phyloP scores from a whole-genome alignment of 805 yeast genomes.

The Suhomyces prunicola region DNA sequence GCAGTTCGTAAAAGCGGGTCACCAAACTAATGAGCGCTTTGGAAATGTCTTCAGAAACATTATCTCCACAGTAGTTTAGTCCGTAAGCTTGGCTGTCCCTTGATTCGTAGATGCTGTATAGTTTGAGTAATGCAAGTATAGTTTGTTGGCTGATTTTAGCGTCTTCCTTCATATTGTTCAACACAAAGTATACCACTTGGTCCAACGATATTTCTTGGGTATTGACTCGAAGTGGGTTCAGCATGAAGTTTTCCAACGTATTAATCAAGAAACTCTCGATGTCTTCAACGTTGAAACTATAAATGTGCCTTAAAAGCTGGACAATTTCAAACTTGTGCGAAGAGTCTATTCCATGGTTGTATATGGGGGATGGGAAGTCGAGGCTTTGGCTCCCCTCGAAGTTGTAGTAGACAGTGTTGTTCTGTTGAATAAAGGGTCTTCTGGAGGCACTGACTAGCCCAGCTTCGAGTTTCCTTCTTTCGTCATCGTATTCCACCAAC shows the following conservation, averaged over 20 bases:
- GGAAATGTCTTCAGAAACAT: conserved; percentile 8
- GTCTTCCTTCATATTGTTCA: not conserved
- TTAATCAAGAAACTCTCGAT: conserved; percentile 9
- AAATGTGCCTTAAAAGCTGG: conserved; percentile 5
- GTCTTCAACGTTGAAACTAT: conserved; percentile 11
- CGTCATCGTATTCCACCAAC: conserved; percentile 9
- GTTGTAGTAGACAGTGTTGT: not conserved
- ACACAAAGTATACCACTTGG: conserved; percentile 1
- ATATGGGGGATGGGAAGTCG: conserved; percentile 9
- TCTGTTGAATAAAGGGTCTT: not conserved
- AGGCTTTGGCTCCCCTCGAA: not conserved
- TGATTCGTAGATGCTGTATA: conserved; percentile 8
- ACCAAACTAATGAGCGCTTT: conserved; percentile 6
- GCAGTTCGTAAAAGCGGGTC: conserved; percentile 3
- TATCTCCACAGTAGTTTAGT: conserved; percentile 1
- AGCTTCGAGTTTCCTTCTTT: not conserved
- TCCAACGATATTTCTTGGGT: conserved; percentile 5
- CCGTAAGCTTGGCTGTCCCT: conserved; percentile 6
- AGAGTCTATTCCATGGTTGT: conserved; percentile 12
- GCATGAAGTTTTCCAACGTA: conserved; percentile 8
- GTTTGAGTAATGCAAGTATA: not conserved
- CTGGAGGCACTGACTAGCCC: not conserved
- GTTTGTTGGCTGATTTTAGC: not conserved
- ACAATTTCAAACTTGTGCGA: conserved; percentile 9
- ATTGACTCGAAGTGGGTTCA: not conserved